A percentile compares a stretch with the other conserved stretches of the same genome.
These are phyloP conservation scores for Pythium phragmitis DNA, from an alignment of 352 stramenopile species.

Conservation along the genomic window DNA sequence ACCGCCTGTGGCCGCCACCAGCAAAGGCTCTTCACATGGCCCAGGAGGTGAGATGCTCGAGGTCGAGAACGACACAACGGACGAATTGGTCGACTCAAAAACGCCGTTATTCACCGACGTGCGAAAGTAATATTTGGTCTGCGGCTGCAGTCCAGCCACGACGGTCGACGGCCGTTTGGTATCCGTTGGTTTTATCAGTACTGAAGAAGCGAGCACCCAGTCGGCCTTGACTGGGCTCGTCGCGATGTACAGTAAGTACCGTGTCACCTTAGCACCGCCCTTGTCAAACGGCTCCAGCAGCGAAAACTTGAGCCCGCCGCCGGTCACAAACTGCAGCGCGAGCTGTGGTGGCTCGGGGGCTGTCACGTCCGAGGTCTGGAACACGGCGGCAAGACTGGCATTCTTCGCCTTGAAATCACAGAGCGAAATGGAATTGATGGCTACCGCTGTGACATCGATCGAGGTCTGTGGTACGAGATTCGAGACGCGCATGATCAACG, in stretches of 20 bases:
- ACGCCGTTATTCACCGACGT: conserved; percentile 43
- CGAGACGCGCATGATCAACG: conserved; percentile 29
- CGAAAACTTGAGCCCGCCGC: conserved; percentile 46
- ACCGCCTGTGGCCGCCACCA: conserved; percentile 24
- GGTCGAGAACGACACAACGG: conserved; percentile 32
- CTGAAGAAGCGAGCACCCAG: conserved; percentile 41
- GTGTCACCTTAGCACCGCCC: conserved; percentile 38
- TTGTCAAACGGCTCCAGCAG: conserved; percentile 49
- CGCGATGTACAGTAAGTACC: conserved; percentile 45
- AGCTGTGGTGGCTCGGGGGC: conserved; percentile 32
- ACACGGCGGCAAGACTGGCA: conserved; percentile 19
- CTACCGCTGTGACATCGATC: conserved; percentile 37
- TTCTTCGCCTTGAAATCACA: conserved; percentile 40
- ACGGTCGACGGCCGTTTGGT: conserved; percentile 16
- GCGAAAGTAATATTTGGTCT: conserved; percentile 39
- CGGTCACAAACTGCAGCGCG: conserved; percentile 30
- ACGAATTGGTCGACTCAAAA: conserved; percentile 48
- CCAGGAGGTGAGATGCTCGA: conserved; percentile 49
- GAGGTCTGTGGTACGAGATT: conserved; percentile 29
- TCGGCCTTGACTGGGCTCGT: conserved; percentile 8
- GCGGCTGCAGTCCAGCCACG: conserved; percentile 32
- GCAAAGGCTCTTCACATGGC: conserved; percentile 26
- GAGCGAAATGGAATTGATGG: conserved; percentile 43
- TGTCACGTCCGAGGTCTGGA: conserved; percentile 33
- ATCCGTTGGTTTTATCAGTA: not conserved